Evolutionary conservation across 2,329 filamentous ascomycete species (phyloP), one percentile per base, ranked within the genome.

Genomic region (Monosporascus sp.): DNA sequence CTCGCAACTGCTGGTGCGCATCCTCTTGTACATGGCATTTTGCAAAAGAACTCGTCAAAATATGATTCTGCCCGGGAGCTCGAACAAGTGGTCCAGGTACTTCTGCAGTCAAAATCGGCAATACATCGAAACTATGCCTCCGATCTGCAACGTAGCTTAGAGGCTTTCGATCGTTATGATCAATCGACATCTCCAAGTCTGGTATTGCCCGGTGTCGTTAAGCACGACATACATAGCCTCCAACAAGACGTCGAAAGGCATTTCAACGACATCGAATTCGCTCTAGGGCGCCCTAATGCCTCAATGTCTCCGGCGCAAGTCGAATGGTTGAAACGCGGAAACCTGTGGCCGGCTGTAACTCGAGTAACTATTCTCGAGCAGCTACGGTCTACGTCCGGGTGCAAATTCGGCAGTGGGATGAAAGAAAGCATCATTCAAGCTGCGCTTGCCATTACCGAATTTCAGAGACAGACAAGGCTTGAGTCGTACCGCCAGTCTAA

Each of bases 391-490:
- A 68, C 60, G 0, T 54, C 50, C 0, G 54, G 54, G 1, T 27
- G 45, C 0, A 11, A 9, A 0, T 73, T 77, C 14, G 69, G 72
- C 0, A 11, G 45, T 0, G 62, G 63, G 0, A 70, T 75, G 62
- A 73, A 72, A 34, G 59, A 73, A 11, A 60, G 53, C 0, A 52
- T 84, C 1, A 61, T 82, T 0, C 38, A 61, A 0, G 75, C 77
- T 17, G 81, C 73, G 0, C 5, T 78, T 0, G 60, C 69, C 0
- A 60, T 82, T 6, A 76, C 77, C 0, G 61, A 61, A 0, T 52
- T 77, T 0, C 81, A 84, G 59, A 70, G 73, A 0, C 62, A 75
- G 1, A 50, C 72, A 5, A 70, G 80, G 0, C 65, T 84, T 3
- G 57, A 62, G 2, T 69, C 74, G 44, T 57, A 59, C 17, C 41